These are phyloP conservation scores for Paspalum vaginatum DNA, from an alignment of 176 grass and related monocot species.

Conservation along the genomic window DNA sequence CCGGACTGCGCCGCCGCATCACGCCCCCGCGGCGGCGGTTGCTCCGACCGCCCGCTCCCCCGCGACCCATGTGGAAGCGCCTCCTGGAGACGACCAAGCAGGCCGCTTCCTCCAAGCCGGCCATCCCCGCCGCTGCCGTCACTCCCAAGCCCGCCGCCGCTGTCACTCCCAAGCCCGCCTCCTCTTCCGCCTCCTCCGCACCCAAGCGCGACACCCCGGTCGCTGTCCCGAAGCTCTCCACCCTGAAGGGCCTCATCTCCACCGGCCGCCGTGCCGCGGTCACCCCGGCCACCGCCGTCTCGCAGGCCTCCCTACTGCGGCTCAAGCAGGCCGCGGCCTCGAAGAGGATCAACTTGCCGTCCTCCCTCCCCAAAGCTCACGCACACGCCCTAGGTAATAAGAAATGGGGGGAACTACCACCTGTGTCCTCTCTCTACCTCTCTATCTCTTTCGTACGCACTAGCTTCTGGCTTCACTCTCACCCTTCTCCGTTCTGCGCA, in stretches of 20 bases:
- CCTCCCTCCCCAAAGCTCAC: conserved; percentile 19
- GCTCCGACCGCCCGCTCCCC: conserved; percentile 13
- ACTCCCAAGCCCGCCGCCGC: neutral
- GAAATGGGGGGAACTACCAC: neutral
- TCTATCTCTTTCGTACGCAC: neutral
- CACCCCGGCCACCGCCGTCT: conserved; percentile 32
- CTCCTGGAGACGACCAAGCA: conserved; percentile 46
- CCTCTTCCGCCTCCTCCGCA: neutral
- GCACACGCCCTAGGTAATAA: conserved; percentile 36
- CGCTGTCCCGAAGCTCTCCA: conserved; percentile 33
- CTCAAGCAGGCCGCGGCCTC: conserved; percentile 50
- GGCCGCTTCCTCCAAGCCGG: conserved; percentile 16
- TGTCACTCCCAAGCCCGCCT: neutral
- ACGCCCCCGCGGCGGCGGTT: conserved; percentile 35
- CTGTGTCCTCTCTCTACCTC: neutral
- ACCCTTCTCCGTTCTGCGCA: neutral
- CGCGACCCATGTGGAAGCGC: conserved; percentile 49
- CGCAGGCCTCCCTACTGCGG: conserved; percentile 42
- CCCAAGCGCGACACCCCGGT: neutral
- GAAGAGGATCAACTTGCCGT: conserved; percentile 34
- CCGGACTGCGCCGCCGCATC: conserved; percentile 17
- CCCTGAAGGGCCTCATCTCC: conserved; percentile 30
- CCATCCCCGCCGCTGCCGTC: neutral
- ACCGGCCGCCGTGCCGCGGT: neutral
- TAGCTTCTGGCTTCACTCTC: neutral